Conservation (phyloP, 805 yeast species). For the Myxozyma mucilagina region DNA sequence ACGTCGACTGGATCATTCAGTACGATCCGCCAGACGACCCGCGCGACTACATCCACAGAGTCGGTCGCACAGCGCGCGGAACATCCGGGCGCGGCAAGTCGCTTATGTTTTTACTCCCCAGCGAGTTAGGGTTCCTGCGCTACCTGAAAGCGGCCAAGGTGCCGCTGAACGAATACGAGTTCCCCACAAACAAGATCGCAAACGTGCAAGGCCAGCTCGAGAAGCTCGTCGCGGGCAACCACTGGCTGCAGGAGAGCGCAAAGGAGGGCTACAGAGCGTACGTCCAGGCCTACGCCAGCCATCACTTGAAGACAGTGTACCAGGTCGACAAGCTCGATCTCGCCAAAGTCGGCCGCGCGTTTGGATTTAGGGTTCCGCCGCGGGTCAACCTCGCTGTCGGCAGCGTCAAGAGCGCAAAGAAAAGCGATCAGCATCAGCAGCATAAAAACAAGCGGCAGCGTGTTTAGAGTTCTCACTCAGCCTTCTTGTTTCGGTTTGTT, state of each 20-base stretch:
- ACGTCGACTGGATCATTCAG: constrained; percentile 98
- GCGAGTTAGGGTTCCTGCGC: constrained; percentile 90
- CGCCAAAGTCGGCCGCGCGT: constrained; percentile 91
- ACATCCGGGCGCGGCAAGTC: constrained; percentile 86
- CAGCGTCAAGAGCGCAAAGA: constrained; percentile 10
- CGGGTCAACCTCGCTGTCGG: constrained; percentile 92
- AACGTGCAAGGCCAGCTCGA: constrained; percentile 93
- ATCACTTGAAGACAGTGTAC: constrained; percentile 92
- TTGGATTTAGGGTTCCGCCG: constrained; percentile 91
- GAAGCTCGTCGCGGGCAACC: constrained; percentile 86
- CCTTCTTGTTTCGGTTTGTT: background rate
- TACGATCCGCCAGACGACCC: constrained; percentile 99
- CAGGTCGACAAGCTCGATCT: constrained; percentile 93
- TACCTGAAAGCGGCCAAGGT: constrained; percentile 96
- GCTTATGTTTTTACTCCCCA: constrained; percentile 91
- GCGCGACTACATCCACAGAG: constrained; percentile 97
- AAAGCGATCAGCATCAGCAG: background rate
- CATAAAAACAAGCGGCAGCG: background rate
- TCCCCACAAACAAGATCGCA: constrained; percentile 91
- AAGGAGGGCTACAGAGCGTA: constrained; percentile 97
- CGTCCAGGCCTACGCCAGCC: constrained; percentile 95
- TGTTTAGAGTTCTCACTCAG: background rate
- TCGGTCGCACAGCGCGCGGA: constrained; percentile 96
- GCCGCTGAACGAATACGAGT: constrained; percentile 95
- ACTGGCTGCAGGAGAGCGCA: constrained; percentile 87